Conservation (phyloP, 768 basidiomycete genomes). For the Mycena latifolia region DNA sequence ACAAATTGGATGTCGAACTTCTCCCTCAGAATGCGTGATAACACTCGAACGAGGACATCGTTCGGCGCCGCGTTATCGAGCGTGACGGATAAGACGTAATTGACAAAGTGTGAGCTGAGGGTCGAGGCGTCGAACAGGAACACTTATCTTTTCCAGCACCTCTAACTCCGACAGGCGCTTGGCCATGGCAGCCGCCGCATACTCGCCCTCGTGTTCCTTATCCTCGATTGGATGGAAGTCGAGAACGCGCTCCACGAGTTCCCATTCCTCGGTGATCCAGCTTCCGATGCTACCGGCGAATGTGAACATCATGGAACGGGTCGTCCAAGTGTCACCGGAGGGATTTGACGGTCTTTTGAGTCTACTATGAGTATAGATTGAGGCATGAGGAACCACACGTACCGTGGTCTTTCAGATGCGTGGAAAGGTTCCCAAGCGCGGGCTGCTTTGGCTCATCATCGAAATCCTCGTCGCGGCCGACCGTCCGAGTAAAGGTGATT, state of each 20-base stretch:
- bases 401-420: slow-evolving; percentile 35
- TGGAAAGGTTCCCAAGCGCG: slow-evolving; percentile 42
- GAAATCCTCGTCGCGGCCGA: slow-evolving; percentile 26
- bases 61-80: slow-evolving; percentile 51
- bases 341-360: slow-evolving; percentile 35
- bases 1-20: slow-evolving; percentile 42
- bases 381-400: not conserved
- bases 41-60: slow-evolving; percentile 45
- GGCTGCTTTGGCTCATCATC: slow-evolving; percentile 39
- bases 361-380: not conserved
- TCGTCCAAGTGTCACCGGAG: slow-evolving; percentile 48
- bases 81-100: slow-evolving; percentile 33
- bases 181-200: slow-evolving; percentile 46
- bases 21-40: slow-evolving; percentile 35
- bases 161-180: slow-evolving; percentile 41
- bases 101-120: slow-evolving; percentile 34
- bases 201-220: slow-evolving; percentile 47
- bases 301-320: slow-evolving; percentile 45
- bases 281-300: slow-evolving; percentile 46
- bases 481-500: slow-evolving; percentile 12
- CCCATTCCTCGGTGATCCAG: slow-evolving; percentile 46
- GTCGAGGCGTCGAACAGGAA: slow-evolving; percentile 4
- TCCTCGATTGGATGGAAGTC: slow-evolving; percentile 47
- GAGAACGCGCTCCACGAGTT: slow-evolving; percentile 48
- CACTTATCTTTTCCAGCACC: slow-evolving; percentile 50